Base-by-base conservation (phyloP, 345 rosid genomes). In the Bruguiera parviflora region DNA sequence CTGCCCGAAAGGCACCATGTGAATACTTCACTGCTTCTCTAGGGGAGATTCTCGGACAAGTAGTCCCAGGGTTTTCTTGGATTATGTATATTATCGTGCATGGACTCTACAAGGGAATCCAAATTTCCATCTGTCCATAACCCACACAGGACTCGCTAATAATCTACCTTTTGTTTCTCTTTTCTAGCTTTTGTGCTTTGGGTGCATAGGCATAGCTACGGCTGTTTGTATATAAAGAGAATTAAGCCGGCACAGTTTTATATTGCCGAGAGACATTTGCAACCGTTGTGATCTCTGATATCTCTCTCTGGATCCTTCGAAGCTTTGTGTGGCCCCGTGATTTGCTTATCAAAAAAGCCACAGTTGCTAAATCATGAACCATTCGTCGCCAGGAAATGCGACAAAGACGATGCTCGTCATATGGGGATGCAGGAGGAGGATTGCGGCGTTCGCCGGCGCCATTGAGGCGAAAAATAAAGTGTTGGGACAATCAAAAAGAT, bases 1-100 rank as follows among this genome's bases (percentile, higher is more conserved):
- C 56, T 80, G 82, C 86, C 86, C 2, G 84, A 85, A 64, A 80
- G 80, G 87, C 82, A 59, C 73, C 83, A 57, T 77, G 89, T 81
- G 82, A 88, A 84, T 85, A 81, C 95, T 24, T 84, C 90, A 8
- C 79, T 85, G 84, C 84, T 89, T 77, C 90, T 87, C 24, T 90
- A 82, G 72, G 81, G 90, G 78, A 82, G 82, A 70, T 72, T 77
- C 64, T 70, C 80, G 59, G 84, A 90, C 32, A 84, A 85, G 61
- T 84, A 84, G 73, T 56, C 39, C 72, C 58, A 61, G 66, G 75
- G 70, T 70, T 70, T 61, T 71, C 37, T 65, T 58, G 28, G 43
- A 68, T 63, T 63, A 21, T 84, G 83, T 81, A 77, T 77, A 79
- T 71, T 75, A 32, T 56, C 73, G 18, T 71, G 74, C 78, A 56